Evolutionary conservation across 164 flowering plant genomes (phyloP).

Genomic region (Platanus orientalis): DNA sequence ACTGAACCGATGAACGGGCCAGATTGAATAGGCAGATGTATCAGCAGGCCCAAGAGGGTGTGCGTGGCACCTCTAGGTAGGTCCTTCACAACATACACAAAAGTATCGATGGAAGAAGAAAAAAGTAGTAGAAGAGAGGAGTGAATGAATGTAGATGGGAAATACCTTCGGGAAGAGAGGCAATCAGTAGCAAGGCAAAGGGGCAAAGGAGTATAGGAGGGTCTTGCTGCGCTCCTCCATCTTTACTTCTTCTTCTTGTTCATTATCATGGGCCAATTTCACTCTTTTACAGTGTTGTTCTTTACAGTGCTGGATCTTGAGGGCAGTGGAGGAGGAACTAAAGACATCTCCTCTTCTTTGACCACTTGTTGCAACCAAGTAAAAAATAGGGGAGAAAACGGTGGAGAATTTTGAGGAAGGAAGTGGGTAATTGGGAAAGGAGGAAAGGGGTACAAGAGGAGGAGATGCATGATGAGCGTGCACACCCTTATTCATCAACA

Average conservation of each 20-base stretch:
- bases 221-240: slow-evolving; percentile 35
- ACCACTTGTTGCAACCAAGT: not conserved
- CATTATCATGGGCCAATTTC: slow-evolving; percentile 10
- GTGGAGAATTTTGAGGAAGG: not conserved
- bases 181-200: slow-evolving; percentile 50
- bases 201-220: slow-evolving; percentile 46
- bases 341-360: not conserved
- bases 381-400: not conserved
- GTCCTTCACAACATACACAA: no score
- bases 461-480: not conserved
- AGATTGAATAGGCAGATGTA: no score
- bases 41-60: no score
- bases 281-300: no score
- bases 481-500: slow-evolving; percentile 15
- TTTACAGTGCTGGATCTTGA: slow-evolving; percentile 6
- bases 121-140: not conserved
- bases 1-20: not conserved
- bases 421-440: slow-evolving; percentile 1
- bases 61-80: no score
- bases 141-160: not conserved
- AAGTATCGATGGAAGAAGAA: no score
- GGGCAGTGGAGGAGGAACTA: slow-evolving; percentile 6
- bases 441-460: not conserved
- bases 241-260: slow-evolving; percentile 8
- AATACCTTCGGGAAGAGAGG: slow-evolving; percentile 82